Evolutionary conservation across 2,329 filamentous ascomycete species (phyloP), one percentile per base, ranked within the genome.

Genomic region (Colletotrichum sp.): DNA sequence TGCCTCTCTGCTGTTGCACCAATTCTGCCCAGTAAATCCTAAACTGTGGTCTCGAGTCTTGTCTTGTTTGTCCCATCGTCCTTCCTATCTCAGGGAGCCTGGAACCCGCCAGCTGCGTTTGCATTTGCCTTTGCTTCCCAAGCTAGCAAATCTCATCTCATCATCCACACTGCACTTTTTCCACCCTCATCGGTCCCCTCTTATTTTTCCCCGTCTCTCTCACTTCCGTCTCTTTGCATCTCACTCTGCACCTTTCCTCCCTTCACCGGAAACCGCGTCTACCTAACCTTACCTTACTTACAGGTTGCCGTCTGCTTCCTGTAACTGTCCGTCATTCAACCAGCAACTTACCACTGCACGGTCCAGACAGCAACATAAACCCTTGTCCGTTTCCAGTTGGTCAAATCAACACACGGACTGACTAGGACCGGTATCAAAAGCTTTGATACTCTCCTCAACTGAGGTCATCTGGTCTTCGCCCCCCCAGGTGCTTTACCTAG

Each of bases 301-400:
- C 34, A 64, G 32, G 13, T 64, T 24, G 62, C n/a, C 21, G 7
- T 44, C 62, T 64, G 62, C 24, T 26, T 52, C 44, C n/a, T 52
- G 44, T 21, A 5, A 13, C 34, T 24, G n/a, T 64, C 15, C 34
- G 34, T 44, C 32, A 24, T 64, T 34, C 15, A 39, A 32, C 32
- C 34, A 34, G 10, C 62, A 64, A 39, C 59, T 36, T 66, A 66
- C 28, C 16, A 59, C 64, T 44, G 52, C 34, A 52, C 73, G 64
- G 64, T 36, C 28, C 34, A 52, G 30, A 63, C 59, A 70, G 18
- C 59, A 24, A 28, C 34, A 36, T 59, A 52, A 52, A 69, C 49
- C 49, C 74, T 76, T 76, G 74, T 66, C 74, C 74, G 70, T 74
- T 76, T 76, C 64, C 44, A 76, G 74, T 76, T 76, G 74, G 74